Conservation (phyloP, 2,329 filamentous ascomycete genomes). For the Teratosphaeria nubilosa region DNA sequence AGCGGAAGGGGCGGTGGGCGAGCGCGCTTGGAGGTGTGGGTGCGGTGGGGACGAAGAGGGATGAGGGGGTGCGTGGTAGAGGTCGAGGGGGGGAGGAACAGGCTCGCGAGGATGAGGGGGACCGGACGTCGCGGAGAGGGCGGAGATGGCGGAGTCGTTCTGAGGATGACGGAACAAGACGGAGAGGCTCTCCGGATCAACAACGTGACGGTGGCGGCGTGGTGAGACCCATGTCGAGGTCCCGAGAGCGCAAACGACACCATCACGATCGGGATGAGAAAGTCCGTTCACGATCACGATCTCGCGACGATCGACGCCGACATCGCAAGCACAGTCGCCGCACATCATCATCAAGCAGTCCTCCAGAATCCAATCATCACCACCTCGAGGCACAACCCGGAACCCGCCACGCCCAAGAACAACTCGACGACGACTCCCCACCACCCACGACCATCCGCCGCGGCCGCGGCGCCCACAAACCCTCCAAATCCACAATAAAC, state of each 20-base stretch:
- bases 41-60: not conserved
- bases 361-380: not conserved
- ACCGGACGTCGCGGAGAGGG: not conserved
- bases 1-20: conserved; percentile 13
- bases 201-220: not conserved
- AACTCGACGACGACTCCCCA: not conserved
- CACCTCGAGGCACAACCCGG: too few species aligned
- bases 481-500: conserved; percentile 58
- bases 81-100: not conserved
- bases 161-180: not conserved
- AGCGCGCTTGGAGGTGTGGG: conserved; percentile 10
- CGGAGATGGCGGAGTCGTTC: not conserved
- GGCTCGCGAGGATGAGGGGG: not conserved
- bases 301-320: not conserved
- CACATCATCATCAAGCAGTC: not conserved
- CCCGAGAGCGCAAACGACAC: not conserved
- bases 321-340: not conserved
- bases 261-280: not conserved
- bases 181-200: not conserved
- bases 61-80: not conserved
- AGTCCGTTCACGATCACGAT: not conserved
- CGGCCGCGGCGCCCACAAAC: conserved; percentile 55
- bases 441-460: conserved; percentile 35
- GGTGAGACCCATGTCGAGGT: not conserved
- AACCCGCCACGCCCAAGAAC: not conserved